phyloP scores from a whole-genome alignment of 257 asterid genomes.

The Ehretia macrophylla region DNA sequence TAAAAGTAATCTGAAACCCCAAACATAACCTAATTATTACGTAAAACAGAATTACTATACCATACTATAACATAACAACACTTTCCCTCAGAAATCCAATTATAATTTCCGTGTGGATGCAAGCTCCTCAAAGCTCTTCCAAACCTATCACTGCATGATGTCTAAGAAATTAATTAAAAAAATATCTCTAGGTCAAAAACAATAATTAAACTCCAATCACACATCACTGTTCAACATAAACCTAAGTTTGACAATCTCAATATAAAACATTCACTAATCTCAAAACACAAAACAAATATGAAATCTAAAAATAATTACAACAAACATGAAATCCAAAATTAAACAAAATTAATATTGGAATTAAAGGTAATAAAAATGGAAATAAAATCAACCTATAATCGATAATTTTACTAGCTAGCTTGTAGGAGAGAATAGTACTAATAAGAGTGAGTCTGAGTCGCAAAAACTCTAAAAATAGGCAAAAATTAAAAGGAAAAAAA shows the following conservation, averaged over 20 bases:
- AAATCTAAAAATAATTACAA: not conserved
- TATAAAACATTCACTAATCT: constrained; percentile 2
- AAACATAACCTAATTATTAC: not conserved
- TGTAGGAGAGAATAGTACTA: constrained; percentile 5
- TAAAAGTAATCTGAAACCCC: not conserved
- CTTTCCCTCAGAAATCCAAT: constrained; percentile 1
- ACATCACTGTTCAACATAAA: constrained; percentile 1
- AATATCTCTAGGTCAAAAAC: too few species aligned
- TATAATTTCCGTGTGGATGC: not conserved
- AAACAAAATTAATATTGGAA: not conserved
- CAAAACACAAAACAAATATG: not conserved
- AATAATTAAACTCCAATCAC: not conserved
- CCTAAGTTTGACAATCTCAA: constrained; percentile 6
- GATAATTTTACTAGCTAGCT: constrained; percentile 6
- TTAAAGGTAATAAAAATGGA: not conserved
- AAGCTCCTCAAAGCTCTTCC: constrained; percentile 3
- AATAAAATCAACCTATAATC: constrained; percentile 6
- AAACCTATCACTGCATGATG: not conserved
- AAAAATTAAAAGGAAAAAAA: constrained; percentile 28
- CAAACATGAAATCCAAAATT: not conserved
- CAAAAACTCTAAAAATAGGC: constrained; percentile 43
- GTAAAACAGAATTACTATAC: not conserved
- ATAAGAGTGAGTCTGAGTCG: constrained; percentile 17
- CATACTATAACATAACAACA: not conserved
- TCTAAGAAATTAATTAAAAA: not conserved